These are phyloP conservation scores for Solanum virginianum DNA, from an alignment of 257 asterid genomes.

Conservation along the genomic window DNA sequence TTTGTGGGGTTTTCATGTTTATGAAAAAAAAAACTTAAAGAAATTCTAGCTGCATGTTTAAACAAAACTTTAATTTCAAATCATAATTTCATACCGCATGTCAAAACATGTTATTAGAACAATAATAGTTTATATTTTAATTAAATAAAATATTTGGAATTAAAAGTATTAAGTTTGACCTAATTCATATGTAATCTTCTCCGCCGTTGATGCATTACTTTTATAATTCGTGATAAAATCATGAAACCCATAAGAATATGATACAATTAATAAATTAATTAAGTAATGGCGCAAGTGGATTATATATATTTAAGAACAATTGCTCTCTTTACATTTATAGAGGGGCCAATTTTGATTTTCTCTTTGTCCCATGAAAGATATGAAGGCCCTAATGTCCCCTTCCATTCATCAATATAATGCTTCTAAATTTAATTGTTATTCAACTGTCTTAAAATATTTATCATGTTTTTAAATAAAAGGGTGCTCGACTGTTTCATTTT, in stretches of 20 bases:
- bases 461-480: background rate
- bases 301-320: background rate
- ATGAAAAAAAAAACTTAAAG: no score
- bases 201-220: background rate
- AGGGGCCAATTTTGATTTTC: background rate
- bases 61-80: background rate
- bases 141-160: background rate
- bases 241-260: background rate
- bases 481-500: background rate
- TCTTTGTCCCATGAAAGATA: background rate
- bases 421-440: background rate
- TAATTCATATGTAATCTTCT: background rate
- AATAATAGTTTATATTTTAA: background rate
- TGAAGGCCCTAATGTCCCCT: background rate
- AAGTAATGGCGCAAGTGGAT: background rate
- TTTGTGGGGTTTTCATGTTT: background rate
- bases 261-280: background rate
- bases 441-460: background rate
- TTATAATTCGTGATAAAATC: background rate
- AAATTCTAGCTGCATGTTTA: no score
- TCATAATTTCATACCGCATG: background rate
- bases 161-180: background rate
- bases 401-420: background rate
- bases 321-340: background rate
- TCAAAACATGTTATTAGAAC: background rate